Evolutionary conservation across 1,284 basidiomycete genomes (phyloP).

Genomic region (Marasmius sp.): DNA sequence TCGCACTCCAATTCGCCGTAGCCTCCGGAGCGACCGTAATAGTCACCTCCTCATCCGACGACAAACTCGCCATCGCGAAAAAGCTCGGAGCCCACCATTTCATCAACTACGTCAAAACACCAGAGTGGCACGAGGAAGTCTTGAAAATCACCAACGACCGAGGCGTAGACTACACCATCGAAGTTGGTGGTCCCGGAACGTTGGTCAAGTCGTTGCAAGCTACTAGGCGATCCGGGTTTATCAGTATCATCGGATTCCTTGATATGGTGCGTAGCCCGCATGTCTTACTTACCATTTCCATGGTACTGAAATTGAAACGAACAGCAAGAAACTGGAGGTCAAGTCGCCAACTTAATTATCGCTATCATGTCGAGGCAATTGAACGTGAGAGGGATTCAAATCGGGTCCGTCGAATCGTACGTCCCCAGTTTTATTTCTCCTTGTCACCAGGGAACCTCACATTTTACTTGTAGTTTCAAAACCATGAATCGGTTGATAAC

Average conservation of each 20-base stretch:
- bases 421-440: too few species aligned
- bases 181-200: constrained; percentile 56
- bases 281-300: too few species aligned
- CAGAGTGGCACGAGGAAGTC: constrained; percentile 57
- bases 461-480: too few species aligned
- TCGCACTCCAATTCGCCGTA: constrained; percentile 53
- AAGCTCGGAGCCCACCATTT: constrained; percentile 49
- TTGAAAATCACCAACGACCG: constrained; percentile 47
- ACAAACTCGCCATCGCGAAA: constrained; percentile 50
- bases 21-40: constrained; percentile 60
- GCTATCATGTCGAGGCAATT: too few species aligned
- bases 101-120: constrained; percentile 58
- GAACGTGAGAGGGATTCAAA: too few species aligned
- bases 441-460: too few species aligned
- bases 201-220: constrained; percentile 44
- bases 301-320: too few species aligned
- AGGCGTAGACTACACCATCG: constrained; percentile 61
- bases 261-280: constrained; percentile 28
- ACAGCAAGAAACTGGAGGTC: too few species aligned
- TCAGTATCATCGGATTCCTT: constrained; percentile 52
- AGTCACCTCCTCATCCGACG: constrained; percentile 59
- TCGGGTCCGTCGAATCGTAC: too few species aligned
- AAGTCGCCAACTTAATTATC: too few species aligned
- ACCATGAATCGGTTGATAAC: too few species aligned
- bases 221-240: constrained; percentile 41